These are phyloP conservation scores for Tolypocladium paradoxum DNA, from an alignment of 2,329 filamentous ascomycete genomes.

Conservation along the genomic window DNA sequence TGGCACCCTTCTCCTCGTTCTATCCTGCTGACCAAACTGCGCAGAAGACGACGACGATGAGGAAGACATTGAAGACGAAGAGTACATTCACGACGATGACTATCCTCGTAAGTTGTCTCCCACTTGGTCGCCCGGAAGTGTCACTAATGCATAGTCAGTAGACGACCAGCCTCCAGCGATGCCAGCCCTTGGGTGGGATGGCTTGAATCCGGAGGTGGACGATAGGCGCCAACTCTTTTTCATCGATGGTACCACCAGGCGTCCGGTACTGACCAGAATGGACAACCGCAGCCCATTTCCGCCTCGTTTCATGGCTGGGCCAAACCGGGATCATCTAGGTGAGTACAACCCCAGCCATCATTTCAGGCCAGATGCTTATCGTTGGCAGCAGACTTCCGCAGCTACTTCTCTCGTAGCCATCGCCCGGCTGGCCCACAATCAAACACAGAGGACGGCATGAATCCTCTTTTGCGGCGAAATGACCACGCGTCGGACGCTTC, in stretches of 20 bases:
- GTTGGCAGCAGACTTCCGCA: conserved; percentile 32
- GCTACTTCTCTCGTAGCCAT: conserved; percentile 39
- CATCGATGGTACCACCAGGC: conserved; percentile 39
- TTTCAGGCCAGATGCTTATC: background rate
- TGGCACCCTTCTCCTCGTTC: background rate
- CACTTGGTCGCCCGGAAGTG: background rate
- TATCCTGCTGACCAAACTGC: conserved; percentile 2
- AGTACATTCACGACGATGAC: conserved; percentile 50
- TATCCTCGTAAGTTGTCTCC: conserved; percentile 39
- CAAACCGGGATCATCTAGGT: conserved; percentile 43
- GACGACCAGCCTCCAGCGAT: conserved; percentile 23
- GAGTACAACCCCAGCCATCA: conserved; percentile 10
- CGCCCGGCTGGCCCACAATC: conserved; percentile 42
- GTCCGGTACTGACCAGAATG: conserved; percentile 21
- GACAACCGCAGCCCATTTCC: conserved; percentile 50
- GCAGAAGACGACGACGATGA: conserved; percentile 50
- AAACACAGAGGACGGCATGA: conserved; percentile 67
- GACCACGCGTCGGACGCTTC: conserved; percentile 32
- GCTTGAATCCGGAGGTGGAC: conserved; percentile 39
- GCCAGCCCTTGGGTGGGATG: conserved; percentile 47
- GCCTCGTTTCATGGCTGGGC: conserved; percentile 38
- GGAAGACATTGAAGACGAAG: conserved; percentile 59
- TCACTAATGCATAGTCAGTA: background rate
- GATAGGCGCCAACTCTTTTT: conserved; percentile 32
- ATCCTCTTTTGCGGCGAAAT: conserved; percentile 69